Conservation (phyloP, 2,329 filamentous ascomycete species). For the Sarocladium strictum region DNA sequence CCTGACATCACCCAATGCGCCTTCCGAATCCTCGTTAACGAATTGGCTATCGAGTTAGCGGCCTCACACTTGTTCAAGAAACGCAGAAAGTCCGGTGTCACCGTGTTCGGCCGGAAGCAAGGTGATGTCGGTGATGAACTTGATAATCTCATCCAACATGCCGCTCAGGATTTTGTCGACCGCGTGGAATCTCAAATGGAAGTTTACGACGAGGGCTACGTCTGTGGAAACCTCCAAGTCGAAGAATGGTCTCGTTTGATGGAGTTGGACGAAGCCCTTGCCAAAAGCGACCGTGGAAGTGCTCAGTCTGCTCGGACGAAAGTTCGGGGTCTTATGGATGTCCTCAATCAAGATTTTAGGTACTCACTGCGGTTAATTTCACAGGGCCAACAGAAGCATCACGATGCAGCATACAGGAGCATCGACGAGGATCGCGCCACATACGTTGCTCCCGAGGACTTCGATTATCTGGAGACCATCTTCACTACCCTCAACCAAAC, state of each 20-base stretch:
- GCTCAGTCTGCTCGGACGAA: neutral
- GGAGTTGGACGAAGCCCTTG: conserved; percentile 21
- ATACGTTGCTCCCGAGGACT: conserved; percentile 28
- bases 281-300: neutral
- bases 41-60: conserved; percentile 46
- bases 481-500: conserved; percentile 20
- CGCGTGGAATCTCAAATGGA: conserved; percentile 26
- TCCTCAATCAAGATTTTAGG: neutral
- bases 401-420: neutral
- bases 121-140: conserved; percentile 47
- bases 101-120: conserved; percentile 40
- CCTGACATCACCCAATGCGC: conserved; percentile 37
- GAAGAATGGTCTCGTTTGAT: conserved; percentile 13
- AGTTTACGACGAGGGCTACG: neutral
- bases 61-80: neutral
- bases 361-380: neutral
- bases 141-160: conserved; percentile 52
- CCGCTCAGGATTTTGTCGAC: conserved; percentile 45
- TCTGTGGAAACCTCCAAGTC: conserved; percentile 11
- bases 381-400: neutral
- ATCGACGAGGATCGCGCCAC: conserved; percentile 29
- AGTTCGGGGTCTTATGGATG: conserved; percentile 16
- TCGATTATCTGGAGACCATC: conserved; percentile 17
- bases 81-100: conserved; percentile 17
- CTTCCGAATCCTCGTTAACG: conserved; percentile 57